Percentiles rank a stretch among this genome's conserved stretches.
phyloP scores from a whole-genome alignment of 352 stramenopile genomes.

The Blastocystis hominis region DNA sequence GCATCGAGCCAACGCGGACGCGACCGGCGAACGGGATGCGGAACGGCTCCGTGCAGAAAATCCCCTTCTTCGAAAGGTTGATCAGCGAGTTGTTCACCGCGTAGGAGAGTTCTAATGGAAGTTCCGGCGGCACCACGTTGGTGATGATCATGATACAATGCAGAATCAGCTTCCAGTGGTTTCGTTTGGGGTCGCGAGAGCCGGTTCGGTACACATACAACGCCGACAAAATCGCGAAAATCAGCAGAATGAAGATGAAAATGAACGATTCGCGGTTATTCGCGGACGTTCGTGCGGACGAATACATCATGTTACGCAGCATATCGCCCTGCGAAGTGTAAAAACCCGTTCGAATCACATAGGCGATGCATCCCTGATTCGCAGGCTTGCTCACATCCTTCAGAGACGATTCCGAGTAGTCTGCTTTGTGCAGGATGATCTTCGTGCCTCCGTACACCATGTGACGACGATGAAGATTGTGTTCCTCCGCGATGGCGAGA shows the following conservation, averaged over 20 bases:
- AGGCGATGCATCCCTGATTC: conserved; percentile 79
- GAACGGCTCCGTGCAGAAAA: conserved; percentile 96
- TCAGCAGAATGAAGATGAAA: conserved; percentile 85
- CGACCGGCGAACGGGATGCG: conserved; percentile 89
- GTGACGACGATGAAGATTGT: conserved; percentile 65
- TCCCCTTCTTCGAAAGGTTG: conserved; percentile 80
- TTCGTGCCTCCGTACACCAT: conserved; percentile 81
- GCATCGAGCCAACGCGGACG: conserved; percentile 63
- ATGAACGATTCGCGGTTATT: conserved; percentile 86
- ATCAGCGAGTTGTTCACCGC: conserved; percentile 88
- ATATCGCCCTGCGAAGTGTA: conserved; percentile 90
- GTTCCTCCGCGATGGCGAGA: background rate
- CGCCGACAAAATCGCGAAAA: conserved; percentile 87
- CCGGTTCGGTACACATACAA: conserved; percentile 80
- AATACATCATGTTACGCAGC: conserved; percentile 94
- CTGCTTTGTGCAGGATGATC: conserved; percentile 60
- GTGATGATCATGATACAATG: conserved; percentile 97
- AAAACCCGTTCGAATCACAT: conserved; percentile 90
- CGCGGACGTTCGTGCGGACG: conserved; percentile 85
- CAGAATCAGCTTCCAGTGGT: conserved; percentile 86
- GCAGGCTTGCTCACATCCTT: conserved; percentile 67
- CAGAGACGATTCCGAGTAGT: conserved; percentile 59
- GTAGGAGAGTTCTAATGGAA: conserved; percentile 92
- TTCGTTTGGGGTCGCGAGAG: conserved; percentile 73
- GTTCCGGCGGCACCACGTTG: conserved; percentile 89